Evolutionary conservation across 1,284 basidiomycete genomes (phyloP), one percentile per base, ranked within the genome.

Genomic region (Ustilago cynodontis): DNA sequence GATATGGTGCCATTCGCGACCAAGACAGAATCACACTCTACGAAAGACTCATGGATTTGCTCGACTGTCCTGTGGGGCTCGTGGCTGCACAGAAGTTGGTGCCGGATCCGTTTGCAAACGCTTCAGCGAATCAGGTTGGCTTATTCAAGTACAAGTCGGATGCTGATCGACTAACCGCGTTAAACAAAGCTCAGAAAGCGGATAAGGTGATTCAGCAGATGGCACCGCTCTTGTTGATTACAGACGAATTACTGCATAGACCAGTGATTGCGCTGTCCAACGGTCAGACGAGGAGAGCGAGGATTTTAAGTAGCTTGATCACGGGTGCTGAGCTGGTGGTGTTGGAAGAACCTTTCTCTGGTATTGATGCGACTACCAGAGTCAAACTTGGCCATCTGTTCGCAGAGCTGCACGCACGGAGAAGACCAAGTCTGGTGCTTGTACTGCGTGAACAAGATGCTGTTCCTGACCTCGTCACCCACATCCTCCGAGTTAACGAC

Each of bases 281-380:
- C 78, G 96, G 96, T 0, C 96, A 99, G 88, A 97, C 92, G 22
- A 87, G 96, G 39, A 88, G 94, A 26, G 94, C 94, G 4, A 88
- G 95, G 55, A 93, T 99, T 51, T 88, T 93, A 2, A 91, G 91
- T 74, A 93, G 93, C 0, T 86, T 98, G 10, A 86, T 98, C 45
- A 88, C 66, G 77, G 97, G 53, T 3, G 75, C 78, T 14, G 39
- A 92, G 92, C 91, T 83, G 63, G 89, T 88, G 0, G 55, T 80
- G 71, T 49, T 70, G 39, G 45, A 80, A 29, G 74, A 82, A 41
- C 82, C 83, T 2, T 83, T 78, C 59, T 78, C 76, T 6, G 82
- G 71, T 10, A 28, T 76, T 8, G 75, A 78, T 45, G 67, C 43
- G 28, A 73, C 63, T 51, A 76, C 67, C 13, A 70, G 77, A 45